Conservation (phyloP, 805 yeast species). For the Phaffomyces thermotolerans region DNA sequence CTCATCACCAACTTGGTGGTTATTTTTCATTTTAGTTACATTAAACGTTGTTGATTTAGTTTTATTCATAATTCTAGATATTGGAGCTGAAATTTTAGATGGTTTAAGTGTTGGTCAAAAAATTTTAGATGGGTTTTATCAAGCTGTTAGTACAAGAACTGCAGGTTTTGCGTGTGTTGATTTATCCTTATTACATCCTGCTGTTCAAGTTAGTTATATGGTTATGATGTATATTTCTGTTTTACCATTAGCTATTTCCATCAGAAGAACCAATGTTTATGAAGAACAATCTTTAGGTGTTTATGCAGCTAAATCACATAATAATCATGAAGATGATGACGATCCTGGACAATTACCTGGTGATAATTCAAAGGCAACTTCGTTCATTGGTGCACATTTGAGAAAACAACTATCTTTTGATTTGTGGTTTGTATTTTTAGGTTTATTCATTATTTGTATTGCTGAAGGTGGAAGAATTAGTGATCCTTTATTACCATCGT, state of each 20-base stretch:
- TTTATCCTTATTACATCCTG: slow-evolving; percentile 69
- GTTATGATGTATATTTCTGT: slow-evolving; percentile 98
- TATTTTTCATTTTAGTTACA: slow-evolving; percentile 62
- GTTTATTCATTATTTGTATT: slow-evolving; percentile 78
- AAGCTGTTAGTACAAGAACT: slow-evolving; percentile 88
- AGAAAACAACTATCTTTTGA: slow-evolving; percentile 90
- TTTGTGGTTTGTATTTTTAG: slow-evolving; percentile 87
- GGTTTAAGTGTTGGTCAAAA: slow-evolving; percentile 58
- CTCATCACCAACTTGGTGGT: slow-evolving; percentile 92
- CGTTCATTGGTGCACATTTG: slow-evolving; percentile 80
- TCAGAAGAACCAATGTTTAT: slow-evolving; percentile 94
- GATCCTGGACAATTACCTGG: slow-evolving; percentile 9
- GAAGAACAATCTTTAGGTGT: slow-evolving; percentile 96
- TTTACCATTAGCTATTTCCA: slow-evolving; percentile 90
- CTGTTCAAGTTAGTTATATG: slow-evolving; percentile 88
- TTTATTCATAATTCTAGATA: slow-evolving; percentile 72
- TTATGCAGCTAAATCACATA: slow-evolving; percentile 35
- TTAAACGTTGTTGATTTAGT: slow-evolving; percentile 75
- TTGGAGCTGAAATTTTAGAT: slow-evolving; percentile 44
- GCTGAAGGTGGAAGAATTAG: slow-evolving; percentile 66
- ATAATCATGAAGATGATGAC: slow-evolving; percentile 5
- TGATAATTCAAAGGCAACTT: slow-evolving; percentile 37
- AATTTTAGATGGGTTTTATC: slow-evolving; percentile 77
- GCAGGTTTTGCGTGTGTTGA: slow-evolving; percentile 82
- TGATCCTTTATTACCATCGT: slow-evolving; percentile 37